Base-by-base conservation (phyloP, 257 asterid species). In the Perilla frutescens region DNA sequence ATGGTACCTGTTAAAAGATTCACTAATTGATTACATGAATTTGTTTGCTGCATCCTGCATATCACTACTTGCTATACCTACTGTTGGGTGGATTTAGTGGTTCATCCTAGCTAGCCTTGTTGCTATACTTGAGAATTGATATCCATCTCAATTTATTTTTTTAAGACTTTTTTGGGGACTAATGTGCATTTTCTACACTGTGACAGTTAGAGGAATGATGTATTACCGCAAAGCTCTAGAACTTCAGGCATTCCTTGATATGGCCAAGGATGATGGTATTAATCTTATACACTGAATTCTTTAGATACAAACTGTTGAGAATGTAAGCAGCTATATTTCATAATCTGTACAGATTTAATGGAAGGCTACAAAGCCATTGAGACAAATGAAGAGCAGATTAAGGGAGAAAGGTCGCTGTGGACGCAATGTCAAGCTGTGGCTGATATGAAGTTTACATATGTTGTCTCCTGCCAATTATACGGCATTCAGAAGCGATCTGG, bases 361-460 rank as follows among this genome's bases (percentile, higher is more conserved):
- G 91, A 95, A 75, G 99, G 99, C 41, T 95, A 95, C 15, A 92
- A 92, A 85, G 98, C 99, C 68, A 89, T 95, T 81, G 99, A 95
- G 85, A 77, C 89, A 84, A 92, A 83, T 75, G 99, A 95, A 84
- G 98, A 92, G 80, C 98, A 95, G 77, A 90, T 90, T 89, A 95
- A 92, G 84, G 98, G 98, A 60, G 98, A 95, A 81, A 86, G 97
- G 74, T 91, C 98, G 5, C 78, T 95, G 26, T 91, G 97, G 97
- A 87, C 96, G 8, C 99, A 95, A 68, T 95, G 96, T 83, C 98
- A 90, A 82, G 99, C 99, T 37, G 99, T 95, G 74, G 96, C 97
- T 67, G 99, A 92, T 84, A 90, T 95, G 99, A 95, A 95, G 87
- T 95, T 95, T 72, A 90, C 99, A 54, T 90, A 87, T 84, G 98